Base-by-base conservation (phyloP, 2,329 filamentous ascomycete genomes). In the Leptographium procerum region DNA sequence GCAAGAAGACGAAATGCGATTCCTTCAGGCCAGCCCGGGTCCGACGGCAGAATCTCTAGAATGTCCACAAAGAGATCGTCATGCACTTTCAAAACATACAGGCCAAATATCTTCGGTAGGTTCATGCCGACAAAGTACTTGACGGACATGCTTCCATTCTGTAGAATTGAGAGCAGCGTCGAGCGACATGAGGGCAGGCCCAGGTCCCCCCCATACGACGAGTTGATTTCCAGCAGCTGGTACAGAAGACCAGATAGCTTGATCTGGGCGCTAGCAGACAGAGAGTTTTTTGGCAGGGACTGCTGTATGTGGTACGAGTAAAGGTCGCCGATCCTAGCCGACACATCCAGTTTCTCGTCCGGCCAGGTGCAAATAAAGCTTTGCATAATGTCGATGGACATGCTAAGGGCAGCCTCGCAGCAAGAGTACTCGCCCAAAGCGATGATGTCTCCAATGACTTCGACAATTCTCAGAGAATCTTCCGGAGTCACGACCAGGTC, bases 41-140 rank as follows among this genome's bases (percentile, higher is more conserved):
- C 84, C 3, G 78, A 79, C 0, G 92, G 90, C n/a, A 99, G 76
- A 64, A 79, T 88, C 22, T 82, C 77, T n/a, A 95, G 75, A 14
- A 99, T 80, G 67, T 97, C 90, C 40, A 90, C 79, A 62, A 96
- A 90, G 16, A 97, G 83, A 7, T 84, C 82, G 59, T 95, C 89
- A 65, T 99, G 94, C 52, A 87, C 78, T 64, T 86, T 87, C 1
- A 96, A 77, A n/a, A 91, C 79, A 66, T 88, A 97, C 1, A 88
- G 79, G 14, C 84, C 81, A 69, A 99, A 99, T 29, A 99, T 77
- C 7, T 77, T 75, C 0, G 89, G 82, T 22, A 97, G 75, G 3
- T 80, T 78, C 58, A 82, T 76, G 0, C 87, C 86, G 57, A 96
- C 81, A 60, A 81, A 82, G 66, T 88, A 91, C 66, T 95, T 94